Evolutionary conservation across 768 basidiomycete species (phyloP), one percentile per base, ranked within the genome.

Genomic region (Suillus ampliporus): DNA sequence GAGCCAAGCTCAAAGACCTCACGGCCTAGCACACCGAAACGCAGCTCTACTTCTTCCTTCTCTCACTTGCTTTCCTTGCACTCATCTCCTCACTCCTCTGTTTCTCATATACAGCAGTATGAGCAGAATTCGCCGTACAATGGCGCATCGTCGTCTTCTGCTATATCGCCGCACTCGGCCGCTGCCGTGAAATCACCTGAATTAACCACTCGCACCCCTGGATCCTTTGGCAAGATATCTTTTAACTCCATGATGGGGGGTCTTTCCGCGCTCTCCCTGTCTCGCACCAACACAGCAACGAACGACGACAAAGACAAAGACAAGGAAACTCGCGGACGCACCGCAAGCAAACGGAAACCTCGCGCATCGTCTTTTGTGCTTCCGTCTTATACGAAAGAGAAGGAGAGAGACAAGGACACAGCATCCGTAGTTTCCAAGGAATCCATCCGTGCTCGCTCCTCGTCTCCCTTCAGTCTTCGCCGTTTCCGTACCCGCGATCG

Each of bases 391-490:
- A 26, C 67, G 5, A 78, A 77, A 43, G 73, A 76, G 19, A 74
- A 76, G 13, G 68, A 69, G 26, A 75, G 72, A 48, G 77, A 75
- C 2, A 73, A 70, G 37, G 74, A 72, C 31, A 73, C 74, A 17
- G 71, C 76, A 50, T 83, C 84, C 23, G 65, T 74, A 44, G 65
- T 68, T 23, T 83, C 84, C n/a, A 82, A 82, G 57, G 84, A 83
- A 53, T 75, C 76, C 5, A 80, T 82, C 13, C 89, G 90, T 61
- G 83, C 90, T 15, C 87, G 93, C 43, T 90, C 91, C 51, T 82
- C 88, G 68, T 93, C 94, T 2, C 92, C 95, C 46, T 97, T 97
- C 73, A 80, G 80, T 47, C 84, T 93, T 61, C 83, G 92, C 47
- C 83, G 91, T 38, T 84, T 87, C 61, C 84, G 90, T 64, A 78